A percentile compares a stretch with the other conserved stretches of the same genome.
Evolutionary conservation across 164 flowering plant species (phyloP).

Genomic region (Magnolia changhungtana): DNA sequence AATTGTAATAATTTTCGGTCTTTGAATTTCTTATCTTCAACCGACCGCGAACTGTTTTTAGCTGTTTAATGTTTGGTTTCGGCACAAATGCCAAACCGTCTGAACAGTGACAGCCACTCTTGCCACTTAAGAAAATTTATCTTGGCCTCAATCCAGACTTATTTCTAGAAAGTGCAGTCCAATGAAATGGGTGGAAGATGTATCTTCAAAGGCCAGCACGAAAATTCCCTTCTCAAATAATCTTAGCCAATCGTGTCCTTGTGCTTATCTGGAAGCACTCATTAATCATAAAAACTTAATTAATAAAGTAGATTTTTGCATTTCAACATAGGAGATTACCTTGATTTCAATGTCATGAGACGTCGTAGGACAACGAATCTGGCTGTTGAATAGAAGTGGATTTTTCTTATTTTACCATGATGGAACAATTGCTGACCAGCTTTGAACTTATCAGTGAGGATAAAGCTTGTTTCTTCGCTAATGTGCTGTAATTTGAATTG

Average conservation of each 20-base stretch:
- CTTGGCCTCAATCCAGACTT: neutral
- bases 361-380: neutral
- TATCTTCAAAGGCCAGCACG: neutral
- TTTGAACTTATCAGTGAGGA: neutral
- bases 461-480: neutral
- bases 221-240: neutral
- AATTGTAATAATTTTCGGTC: neutral
- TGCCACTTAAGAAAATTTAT: neutral
- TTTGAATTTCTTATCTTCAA: neutral
- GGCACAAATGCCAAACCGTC: neutral
- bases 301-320: too few species aligned
- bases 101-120: too few species aligned
- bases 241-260: neutral
- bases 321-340: too few species aligned
- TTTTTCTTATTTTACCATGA: too few species aligned
- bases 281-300: neutral
- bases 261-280: neutral
- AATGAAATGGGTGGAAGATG: neutral
- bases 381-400: neutral
- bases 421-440: too few species aligned
- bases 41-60: too few species aligned
- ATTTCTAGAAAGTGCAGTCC: neutral
- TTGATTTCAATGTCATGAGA: neutral
- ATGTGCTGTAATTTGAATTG: neutral
- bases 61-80: neutral